These are phyloP conservation scores for Beauveria australis DNA, from an alignment of 2,329 filamentous ascomycete species.

Conservation along the genomic window DNA sequence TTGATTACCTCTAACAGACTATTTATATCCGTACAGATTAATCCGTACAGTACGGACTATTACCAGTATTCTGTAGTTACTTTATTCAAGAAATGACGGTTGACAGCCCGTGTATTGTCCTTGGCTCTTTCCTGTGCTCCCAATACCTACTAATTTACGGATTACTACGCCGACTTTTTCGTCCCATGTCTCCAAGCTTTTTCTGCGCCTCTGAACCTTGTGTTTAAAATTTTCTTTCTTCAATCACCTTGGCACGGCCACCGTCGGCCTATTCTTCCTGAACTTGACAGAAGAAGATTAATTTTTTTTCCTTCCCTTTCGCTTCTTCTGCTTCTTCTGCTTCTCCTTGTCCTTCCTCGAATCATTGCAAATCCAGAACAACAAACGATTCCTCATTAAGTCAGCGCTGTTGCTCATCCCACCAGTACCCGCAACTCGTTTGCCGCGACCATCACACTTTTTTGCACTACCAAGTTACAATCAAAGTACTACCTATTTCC, in stretches of 20 bases:
- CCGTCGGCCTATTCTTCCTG: not conserved
- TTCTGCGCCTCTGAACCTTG: not conserved
- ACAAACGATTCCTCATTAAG: not conserved
- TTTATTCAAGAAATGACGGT: too few relatives aligned
- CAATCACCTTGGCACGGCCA: not conserved
- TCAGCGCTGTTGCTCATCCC: not conserved
- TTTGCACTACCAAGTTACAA: not conserved
- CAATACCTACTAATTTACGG: too few relatives aligned
- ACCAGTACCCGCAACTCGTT: too few relatives aligned
- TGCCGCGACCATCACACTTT: not conserved
- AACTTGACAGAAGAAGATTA: not conserved
- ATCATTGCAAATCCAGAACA: not conserved
- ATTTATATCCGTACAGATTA: too few relatives aligned
- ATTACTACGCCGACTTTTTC: not conserved
- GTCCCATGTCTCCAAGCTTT: not conserved
- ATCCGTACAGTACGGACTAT: too few relatives aligned
- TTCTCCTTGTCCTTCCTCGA: not conserved
- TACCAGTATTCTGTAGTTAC: too few relatives aligned
- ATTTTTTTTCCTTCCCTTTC: not conserved
- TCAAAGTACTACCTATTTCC: not conserved
- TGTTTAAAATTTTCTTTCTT: not conserved
- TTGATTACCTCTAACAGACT: too few relatives aligned
- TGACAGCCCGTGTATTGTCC: too few relatives aligned
- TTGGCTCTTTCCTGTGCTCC: not conserved
- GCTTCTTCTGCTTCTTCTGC: not conserved